Evolutionary conservation across 441 rosid genomes (phyloP), one percentile per base, ranked within the genome.

Genomic region (Corymbia calophylla): DNA sequence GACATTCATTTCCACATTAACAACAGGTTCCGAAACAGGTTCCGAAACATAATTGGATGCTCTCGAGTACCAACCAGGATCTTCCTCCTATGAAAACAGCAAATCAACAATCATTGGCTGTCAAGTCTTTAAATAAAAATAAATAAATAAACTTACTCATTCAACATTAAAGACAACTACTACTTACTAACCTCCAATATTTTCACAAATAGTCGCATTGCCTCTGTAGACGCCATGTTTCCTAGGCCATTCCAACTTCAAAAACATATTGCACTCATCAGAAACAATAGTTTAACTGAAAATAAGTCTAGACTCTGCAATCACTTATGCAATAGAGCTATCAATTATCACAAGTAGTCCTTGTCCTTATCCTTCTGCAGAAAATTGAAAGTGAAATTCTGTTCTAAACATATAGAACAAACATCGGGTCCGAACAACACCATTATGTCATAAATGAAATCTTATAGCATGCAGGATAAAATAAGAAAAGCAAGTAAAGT

Each of bases 131-230:
- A 39, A 39, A 39, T 39, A 39, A 39, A 39, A 39, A 39, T 39
- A 39, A 39, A 39, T 39, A 39, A 7, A 62, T 8, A 6, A 48
- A 39, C 15, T 87, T 32, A 23, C n/a, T 44, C 68, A 2, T 23
- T 55, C 66, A 56, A 62, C 88, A 56, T 60, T 54, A 77, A 87
- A 15, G 51, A 87, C 21, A 87, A 35, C n/a, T 35, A 21, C 21
- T 77, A 44, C 17, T 44, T 64, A 80, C 87, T 89, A 87, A 97
- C 99, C 99, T 98, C 99, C 91, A 98, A 91, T 91, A 98, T 96
- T 94, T 98, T 98, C 94, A 97, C 99, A 94, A 98, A 98, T 86
- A 98, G 99, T 87, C 99, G 99, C 99, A 98, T 98, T n/a, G 99
- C 99, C 94, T 97, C 99, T 51, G 98, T 93, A 58, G 97, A 89